These are phyloP conservation scores for Lentinula sp. DNA, from an alignment of 768 basidiomycete genomes.

Conservation along the genomic window DNA sequence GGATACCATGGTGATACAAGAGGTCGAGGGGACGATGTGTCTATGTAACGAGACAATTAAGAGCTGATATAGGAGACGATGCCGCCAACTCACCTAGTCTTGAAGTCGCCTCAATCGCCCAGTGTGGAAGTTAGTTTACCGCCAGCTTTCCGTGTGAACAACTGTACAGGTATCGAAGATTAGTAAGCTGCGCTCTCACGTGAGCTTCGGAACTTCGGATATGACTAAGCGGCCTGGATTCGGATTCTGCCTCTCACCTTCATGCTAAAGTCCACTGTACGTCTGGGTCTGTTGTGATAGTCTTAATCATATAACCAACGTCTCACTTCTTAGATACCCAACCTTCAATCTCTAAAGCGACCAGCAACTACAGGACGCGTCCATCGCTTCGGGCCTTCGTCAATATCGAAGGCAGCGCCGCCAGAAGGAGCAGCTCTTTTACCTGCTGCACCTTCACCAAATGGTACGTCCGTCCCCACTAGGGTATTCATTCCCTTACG, in stretches of 20 bases:
- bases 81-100: constrained; percentile 10
- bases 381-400: not conserved
- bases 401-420: not conserved
- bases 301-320: not conserved
- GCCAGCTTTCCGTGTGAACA: not conserved
- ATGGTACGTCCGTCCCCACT: constrained; percentile 10
- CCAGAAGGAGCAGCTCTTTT: not conserved
- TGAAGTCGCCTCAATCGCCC: constrained; percentile 3
- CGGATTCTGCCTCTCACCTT: not conserved
- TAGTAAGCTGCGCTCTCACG: not conserved
- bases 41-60: constrained; percentile 7
- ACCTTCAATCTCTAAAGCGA: not conserved
- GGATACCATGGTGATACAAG: constrained; percentile 53
- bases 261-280: constrained; percentile 6
- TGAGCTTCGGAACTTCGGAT: not conserved
- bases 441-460: not conserved
- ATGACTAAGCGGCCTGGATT: not conserved
- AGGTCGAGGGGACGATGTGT: constrained; percentile 16
- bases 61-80: constrained; percentile 5
- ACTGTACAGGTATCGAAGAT: not conserved
- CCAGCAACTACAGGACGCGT: not conserved
- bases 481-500: not conserved
- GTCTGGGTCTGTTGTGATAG: not conserved
- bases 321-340: not conserved
- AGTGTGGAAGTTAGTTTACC: not conserved